These are phyloP conservation scores for Kodamaea sagamina DNA, from an alignment of 805 yeast genomes.

Conservation along the genomic window DNA sequence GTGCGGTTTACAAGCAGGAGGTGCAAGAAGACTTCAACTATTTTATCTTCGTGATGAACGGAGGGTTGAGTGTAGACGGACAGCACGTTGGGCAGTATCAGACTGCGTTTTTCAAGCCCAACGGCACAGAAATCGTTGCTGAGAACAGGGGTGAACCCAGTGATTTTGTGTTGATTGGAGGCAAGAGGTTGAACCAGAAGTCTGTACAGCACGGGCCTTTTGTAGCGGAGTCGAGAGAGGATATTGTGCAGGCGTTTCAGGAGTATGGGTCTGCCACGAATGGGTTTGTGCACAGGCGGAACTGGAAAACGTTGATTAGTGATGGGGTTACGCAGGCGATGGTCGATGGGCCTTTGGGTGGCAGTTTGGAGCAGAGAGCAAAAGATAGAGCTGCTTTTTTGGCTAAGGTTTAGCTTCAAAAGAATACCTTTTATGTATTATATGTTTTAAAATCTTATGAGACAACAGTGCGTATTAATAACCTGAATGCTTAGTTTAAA, in stretches of 20 bases:
- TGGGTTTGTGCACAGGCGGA: slow-evolving; percentile 67
- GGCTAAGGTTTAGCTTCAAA: no score
- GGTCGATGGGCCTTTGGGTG: slow-evolving; percentile 41
- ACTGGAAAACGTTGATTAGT: slow-evolving; percentile 59
- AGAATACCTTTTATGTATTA: no score
- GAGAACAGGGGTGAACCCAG: slow-evolving; percentile 28
- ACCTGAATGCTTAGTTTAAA: no score
- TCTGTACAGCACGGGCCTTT: slow-evolving; percentile 90
- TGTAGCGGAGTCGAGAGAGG: slow-evolving; percentile 70
- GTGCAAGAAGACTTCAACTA: slow-evolving; percentile 64
- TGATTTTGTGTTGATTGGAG: slow-evolving; percentile 73
- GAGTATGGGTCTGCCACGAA: slow-evolving; percentile 70
- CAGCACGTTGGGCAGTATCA: slow-evolving; percentile 46
- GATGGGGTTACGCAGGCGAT: slow-evolving; percentile 45
- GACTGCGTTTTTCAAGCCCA: slow-evolving; percentile 64
- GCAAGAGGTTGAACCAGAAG: slow-evolving; percentile 69
- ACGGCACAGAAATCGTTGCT: slow-evolving; percentile 43
- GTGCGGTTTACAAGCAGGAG: slow-evolving; percentile 61
- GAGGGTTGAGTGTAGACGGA: slow-evolving; percentile 49
- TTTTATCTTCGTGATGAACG: slow-evolving; percentile 68
- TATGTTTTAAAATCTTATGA: no score
- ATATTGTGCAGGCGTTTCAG: slow-evolving; percentile 65
- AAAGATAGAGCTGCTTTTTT: slow-evolving; percentile 18
- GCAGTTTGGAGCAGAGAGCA: slow-evolving; percentile 33
- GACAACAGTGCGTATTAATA: no score